Evolutionary conservation across 768 basidiomycete genomes (phyloP).

Genomic region (Lactifluus pinguis): DNA sequence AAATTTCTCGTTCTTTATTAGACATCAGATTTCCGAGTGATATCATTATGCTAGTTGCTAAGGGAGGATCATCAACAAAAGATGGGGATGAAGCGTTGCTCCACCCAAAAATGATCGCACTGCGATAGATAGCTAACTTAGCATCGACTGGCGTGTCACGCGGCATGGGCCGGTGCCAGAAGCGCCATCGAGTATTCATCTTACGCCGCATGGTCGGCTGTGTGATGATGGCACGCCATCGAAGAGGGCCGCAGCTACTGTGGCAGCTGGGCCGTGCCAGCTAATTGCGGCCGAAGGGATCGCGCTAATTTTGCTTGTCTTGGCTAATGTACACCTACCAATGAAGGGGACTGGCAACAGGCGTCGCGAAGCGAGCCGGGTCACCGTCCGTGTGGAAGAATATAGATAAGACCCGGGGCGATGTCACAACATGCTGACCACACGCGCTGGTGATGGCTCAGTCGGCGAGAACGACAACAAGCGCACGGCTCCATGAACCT

Average conservation of each 20-base stretch:
- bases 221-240: constrained; percentile 3
- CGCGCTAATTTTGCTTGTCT: background rate
- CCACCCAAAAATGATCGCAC: background rate
- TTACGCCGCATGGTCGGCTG: constrained; percentile 4
- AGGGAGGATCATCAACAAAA: background rate
- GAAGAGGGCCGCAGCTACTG: constrained; percentile 1
- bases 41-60: background rate
- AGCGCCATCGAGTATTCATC: background rate
- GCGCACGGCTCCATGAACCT: constrained; percentile 18
- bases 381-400: constrained; percentile 15
- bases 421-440: constrained; percentile 19
- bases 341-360: constrained; percentile 4
- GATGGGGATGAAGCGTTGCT: background rate
- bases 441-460: constrained; percentile 18
- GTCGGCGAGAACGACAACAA: constrained; percentile 20
- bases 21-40: background rate
- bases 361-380: background rate
- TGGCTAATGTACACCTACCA: background rate
- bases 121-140: too few species aligned
- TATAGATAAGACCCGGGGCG: constrained; percentile 16
- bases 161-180: background rate
- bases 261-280: constrained; percentile 8
- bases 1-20: background rate
- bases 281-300: background rate
- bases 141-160: background rate